phyloP scores from a whole-genome alignment of 495 filamentous ascomycete species.

The Annulohypoxylon maeteangense region DNA sequence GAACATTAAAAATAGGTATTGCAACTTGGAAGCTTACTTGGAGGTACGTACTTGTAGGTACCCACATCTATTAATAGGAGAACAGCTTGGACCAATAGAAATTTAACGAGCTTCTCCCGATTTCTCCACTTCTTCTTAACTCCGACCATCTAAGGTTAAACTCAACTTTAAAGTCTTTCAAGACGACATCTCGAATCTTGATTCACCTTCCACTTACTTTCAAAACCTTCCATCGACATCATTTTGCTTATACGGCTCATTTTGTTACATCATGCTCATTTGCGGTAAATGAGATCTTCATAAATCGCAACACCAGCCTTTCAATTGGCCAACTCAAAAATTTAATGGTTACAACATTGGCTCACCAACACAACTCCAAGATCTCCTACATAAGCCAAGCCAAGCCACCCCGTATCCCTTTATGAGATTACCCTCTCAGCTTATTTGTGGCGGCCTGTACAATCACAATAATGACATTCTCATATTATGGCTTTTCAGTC shows the following conservation, averaged over 20 bases:
- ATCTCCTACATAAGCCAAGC: constrained; percentile 27
- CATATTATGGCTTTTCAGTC: neutral
- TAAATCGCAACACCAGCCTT: neutral
- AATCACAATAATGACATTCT: constrained; percentile 2
- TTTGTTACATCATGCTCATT: neutral
- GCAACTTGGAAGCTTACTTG: neutral
- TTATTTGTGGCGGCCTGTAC: constrained; percentile 14
- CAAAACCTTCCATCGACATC: neutral
- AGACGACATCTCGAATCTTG: constrained; percentile 1
- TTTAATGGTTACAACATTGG: neutral
- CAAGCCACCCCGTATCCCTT: constrained; percentile 34
- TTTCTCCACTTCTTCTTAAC: constrained; percentile 3
- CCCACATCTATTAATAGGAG: neutral
- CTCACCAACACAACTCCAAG: constrained; percentile 3
- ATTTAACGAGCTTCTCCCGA: neutral
- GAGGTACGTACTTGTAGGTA: neutral
- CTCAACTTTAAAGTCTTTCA: neutral
- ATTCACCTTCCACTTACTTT: neutral
- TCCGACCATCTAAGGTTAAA: constrained; percentile 4
- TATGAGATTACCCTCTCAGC: constrained; percentile 2
- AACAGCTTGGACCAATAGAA: neutral
- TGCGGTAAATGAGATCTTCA: neutral
- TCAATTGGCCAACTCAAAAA: neutral
- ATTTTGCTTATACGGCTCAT: neutral
- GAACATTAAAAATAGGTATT: neutral